Evolutionary conservation across 345 rosid species (phyloP), one percentile per base, ranked within the genome.

Genomic region (Rhodomyrtus tomentosa): DNA sequence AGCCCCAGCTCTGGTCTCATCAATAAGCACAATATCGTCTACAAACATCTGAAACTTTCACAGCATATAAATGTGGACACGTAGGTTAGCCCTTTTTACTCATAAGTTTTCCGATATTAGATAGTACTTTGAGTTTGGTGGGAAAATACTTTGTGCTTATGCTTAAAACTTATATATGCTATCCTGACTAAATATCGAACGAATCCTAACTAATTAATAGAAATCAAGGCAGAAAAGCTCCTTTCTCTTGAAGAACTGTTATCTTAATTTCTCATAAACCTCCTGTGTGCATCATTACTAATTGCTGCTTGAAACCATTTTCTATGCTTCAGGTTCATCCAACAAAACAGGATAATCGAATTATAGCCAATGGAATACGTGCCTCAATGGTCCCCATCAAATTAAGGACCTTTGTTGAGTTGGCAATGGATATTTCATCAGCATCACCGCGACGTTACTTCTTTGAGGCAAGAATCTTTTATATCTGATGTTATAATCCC

Each of bases 391-490:
- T 51, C 55, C 98, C 98, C 51, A 85, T 95, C 53, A 94, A 91
- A 89, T 88, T 95, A 80, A 95, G 85, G 91, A 91, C 89, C 56
- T 97, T 93, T 81, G 92, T 95, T 86, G 96, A 95, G 88, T 87
- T 90, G 87, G 90, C 98, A n/a, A 95, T 97, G 99, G 99, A 97
- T 92, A 91, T 97, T 83, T 90, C 98, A 88, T 97, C 98, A 20
- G 96, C 98, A 82, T 92, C 98, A 80, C 99, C 98, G 15, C 85
- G 98, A 11, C 92, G 98, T 52, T 95, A 94, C 91, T 95, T 95
- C 90, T 97, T 97, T 5, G 98, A 97, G 98, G 99, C 91, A 91
- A 91, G 93, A 81, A 83, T 89, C 79, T 54, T 72, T 55, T 20
- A 83, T 29, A 13, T 40, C 73, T 54, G 15, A 53, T 0, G 14